Percentiles rank a stretch among this genome's conserved stretches.
Evolutionary conservation across 176 grass and related monocot species (phyloP).

Genomic region (Paspalum notatum): DNA sequence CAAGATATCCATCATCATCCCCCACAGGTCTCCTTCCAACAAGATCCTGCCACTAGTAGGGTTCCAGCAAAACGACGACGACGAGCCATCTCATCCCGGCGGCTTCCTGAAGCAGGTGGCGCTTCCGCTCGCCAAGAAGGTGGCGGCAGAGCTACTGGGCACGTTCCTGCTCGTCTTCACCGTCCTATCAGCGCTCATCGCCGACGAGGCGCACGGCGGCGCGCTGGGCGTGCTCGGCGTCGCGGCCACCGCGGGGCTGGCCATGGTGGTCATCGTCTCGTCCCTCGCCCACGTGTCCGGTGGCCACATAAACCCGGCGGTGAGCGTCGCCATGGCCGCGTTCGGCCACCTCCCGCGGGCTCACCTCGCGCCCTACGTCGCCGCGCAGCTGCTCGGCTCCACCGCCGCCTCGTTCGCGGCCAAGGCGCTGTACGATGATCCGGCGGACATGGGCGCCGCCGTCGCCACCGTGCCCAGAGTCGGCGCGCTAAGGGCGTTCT

Average conservation of each 20-base stretch:
- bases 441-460: conserved; percentile 23
- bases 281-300: conserved; percentile 64
- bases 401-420: conserved; percentile 47
- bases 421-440: conserved; percentile 46
- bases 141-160: conserved; percentile 61
- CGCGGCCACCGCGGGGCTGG: conserved; percentile 31
- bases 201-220: conserved; percentile 42
- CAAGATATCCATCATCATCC: neutral
- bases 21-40: neutral
- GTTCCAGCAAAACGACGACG: conserved; percentile 3
- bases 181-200: conserved; percentile 53
- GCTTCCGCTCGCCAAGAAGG: conserved; percentile 25
- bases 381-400: conserved; percentile 51
- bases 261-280: conserved; percentile 44
- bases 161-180: conserved; percentile 72
- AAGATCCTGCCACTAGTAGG: neutral
- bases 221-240: conserved; percentile 44
- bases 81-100: neutral
- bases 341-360: conserved; percentile 50
- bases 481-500: conserved; percentile 28
- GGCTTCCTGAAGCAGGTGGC: neutral
- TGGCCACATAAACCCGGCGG: conserved; percentile 64
- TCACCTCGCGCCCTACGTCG: conserved; percentile 53
- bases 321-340: conserved; percentile 51
- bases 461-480: conserved; percentile 58